These are phyloP conservation scores for Cladosporium sp. DNA, from an alignment of 2,329 filamentous ascomycete species.

Conservation along the genomic window DNA sequence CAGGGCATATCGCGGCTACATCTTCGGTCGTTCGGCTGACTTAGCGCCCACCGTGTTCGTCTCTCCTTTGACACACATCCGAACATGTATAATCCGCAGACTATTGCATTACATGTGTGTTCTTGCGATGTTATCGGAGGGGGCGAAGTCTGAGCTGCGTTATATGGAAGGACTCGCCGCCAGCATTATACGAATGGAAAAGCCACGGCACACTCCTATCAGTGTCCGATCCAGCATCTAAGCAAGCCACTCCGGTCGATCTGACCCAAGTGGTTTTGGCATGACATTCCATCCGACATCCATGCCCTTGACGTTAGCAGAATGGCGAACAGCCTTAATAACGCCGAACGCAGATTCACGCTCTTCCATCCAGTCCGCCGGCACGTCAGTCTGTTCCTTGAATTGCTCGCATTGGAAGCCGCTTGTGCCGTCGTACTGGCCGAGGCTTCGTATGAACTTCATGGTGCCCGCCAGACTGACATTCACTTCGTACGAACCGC, in stretches of 20 bases:
- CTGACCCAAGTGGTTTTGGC: constrained; percentile 48
- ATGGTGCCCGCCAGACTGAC: constrained; percentile 54
- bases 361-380: constrained; percentile 39
- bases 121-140: too few relatives aligned
- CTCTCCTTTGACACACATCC: background rate
- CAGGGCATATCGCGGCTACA: background rate
- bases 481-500: constrained; percentile 49
- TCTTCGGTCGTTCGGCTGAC: background rate
- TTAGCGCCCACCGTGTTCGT: background rate
- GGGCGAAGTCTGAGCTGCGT: too few relatives aligned
- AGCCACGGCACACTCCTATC: too few relatives aligned
- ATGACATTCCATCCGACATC: constrained; percentile 49
- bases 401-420: constrained; percentile 42
- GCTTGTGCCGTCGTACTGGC: constrained; percentile 43
- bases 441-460: constrained; percentile 54
- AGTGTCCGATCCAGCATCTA: background rate
- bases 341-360: constrained; percentile 44
- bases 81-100: background rate
- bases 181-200: too few relatives aligned
- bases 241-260: constrained; percentile 32
- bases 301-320: constrained; percentile 44
- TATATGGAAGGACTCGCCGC: too few relatives aligned
- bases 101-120: background rate
- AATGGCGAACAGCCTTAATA: constrained; percentile 47
- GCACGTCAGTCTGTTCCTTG: constrained; percentile 6